These are phyloP conservation scores for Coffea canephora DNA, from an alignment of 257 asterid species.

Conservation along the genomic window DNA sequence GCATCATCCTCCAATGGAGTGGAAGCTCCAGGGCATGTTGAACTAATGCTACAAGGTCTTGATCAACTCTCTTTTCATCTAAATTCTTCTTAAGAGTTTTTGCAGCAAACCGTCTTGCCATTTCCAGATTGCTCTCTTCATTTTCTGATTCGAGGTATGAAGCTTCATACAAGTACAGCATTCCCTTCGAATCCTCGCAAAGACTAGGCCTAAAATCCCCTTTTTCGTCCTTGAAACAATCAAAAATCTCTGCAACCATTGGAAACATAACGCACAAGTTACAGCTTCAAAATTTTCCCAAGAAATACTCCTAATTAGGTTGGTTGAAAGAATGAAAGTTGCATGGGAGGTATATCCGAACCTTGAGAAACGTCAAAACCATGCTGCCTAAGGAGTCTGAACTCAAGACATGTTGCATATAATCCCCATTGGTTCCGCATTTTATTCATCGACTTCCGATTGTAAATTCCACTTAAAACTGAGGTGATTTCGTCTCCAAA, in stretches of 20 bases:
- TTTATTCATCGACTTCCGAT: too few relatives aligned
- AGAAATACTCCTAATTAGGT: neutral
- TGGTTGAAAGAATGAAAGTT: too few relatives aligned
- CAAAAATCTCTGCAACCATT: constrained; percentile 16
- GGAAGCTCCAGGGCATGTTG: constrained; percentile 13
- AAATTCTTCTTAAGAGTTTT: neutral
- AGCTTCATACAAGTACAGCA: constrained; percentile 25
- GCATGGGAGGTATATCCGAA: neutral
- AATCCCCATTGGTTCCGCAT: neutral
- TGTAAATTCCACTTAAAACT: neutral
- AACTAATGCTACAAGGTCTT: neutral
- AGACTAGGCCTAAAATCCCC: constrained; percentile 9
- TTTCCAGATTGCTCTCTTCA: neutral
- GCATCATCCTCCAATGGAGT: constrained; percentile 6
- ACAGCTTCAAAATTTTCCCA: too few relatives aligned
- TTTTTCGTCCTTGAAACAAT: constrained; percentile 6
- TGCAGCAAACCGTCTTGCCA: constrained; percentile 5
- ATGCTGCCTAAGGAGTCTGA: constrained; percentile 23
- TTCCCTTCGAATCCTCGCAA: constrained; percentile 20
- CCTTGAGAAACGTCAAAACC: constrained; percentile 15
- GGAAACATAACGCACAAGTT: neutral
- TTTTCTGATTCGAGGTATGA: neutral
- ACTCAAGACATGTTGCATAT: constrained; percentile 14
- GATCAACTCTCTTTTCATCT: neutral
- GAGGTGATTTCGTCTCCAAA: constrained; percentile 7